phyloP scores from a whole-genome alignment of 257 asterid genomes.

The Solanum paucissectum region DNA sequence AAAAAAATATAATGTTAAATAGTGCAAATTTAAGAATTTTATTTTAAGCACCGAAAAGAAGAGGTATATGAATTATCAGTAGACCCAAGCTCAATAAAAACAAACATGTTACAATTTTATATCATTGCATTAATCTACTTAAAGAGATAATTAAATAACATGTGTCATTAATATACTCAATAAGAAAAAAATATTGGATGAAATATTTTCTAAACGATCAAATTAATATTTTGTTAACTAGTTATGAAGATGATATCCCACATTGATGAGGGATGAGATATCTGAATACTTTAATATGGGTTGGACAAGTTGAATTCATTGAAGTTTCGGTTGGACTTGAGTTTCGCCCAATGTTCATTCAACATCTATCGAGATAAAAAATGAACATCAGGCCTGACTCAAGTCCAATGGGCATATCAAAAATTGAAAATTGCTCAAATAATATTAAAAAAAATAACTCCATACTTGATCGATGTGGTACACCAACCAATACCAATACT shows the following conservation, averaged over 20 bases:
- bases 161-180: neutral
- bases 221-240: neutral
- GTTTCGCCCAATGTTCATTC: neutral
- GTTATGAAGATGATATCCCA: neutral
- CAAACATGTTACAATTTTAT: too few species aligned
- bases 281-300: neutral
- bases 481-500: neutral
- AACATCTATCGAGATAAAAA: neutral
- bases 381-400: neutral
- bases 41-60: too few species aligned
- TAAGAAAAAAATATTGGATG: neutral
- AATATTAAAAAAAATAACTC: neutral
- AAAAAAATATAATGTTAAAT: too few species aligned
- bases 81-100: too few species aligned
- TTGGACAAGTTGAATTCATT: neutral
- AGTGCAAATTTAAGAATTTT: too few species aligned
- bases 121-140: neutral
- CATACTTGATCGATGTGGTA: neutral
- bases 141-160: neutral
- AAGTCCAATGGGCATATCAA: neutral
- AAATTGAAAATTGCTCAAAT: neutral
- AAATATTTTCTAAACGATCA: neutral
- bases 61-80: too few species aligned
- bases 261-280: neutral
- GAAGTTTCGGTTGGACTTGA: neutral